Base-by-base conservation (phyloP, 2,329 filamentous ascomycete species). In the Penicillium sp. region DNA sequence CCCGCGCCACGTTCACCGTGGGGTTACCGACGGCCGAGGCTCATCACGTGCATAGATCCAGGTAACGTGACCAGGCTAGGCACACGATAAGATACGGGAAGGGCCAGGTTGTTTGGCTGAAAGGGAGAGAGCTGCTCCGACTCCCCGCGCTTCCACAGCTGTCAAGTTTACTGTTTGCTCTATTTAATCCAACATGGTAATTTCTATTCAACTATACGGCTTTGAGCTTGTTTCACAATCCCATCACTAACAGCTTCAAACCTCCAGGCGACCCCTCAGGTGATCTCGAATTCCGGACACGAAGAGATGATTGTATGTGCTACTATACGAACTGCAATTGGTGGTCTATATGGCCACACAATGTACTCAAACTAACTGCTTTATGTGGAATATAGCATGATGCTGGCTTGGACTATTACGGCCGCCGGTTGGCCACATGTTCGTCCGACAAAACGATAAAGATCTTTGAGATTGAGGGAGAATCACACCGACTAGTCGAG, bases 361-460 rank as follows among this genome's bases (percentile, higher is more conserved):
- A 17, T 45, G 15, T 38, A 19, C 13, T 43, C 17, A 21, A 41
- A 19, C 62, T 63, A 42, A 64, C 47, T n/a, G 35, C 42, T 13
- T 15, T 35, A 49, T 23, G 21, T 25, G 31, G 10, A 19, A 44
- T 60, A 21, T 47, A 91, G 93, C 94, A 99, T 78, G 94, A 99
- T 85, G 94, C 94, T 65, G 93, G 96, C 65, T 88, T 99, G 73
- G 94, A 99, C 77, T 99, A 97, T 82, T 99, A 97, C 78, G 94
- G 94, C 72, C 88, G 94, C 67, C 89, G 93, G 73, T 86, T 99
- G 68, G 94, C 94, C 62, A 99, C 94, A 66, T 97, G 94, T 79
- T 97, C 93, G 36, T 97, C 93, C 66, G 94, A 99, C 79, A 93
- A 94, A 75, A 97, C 93, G 48, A 96, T 99, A 82, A 97, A 97